Base-by-base conservation (phyloP, 2,329 filamentous ascomycete genomes). In the Ophiocordyceps camponoti-leonardi region DNA sequence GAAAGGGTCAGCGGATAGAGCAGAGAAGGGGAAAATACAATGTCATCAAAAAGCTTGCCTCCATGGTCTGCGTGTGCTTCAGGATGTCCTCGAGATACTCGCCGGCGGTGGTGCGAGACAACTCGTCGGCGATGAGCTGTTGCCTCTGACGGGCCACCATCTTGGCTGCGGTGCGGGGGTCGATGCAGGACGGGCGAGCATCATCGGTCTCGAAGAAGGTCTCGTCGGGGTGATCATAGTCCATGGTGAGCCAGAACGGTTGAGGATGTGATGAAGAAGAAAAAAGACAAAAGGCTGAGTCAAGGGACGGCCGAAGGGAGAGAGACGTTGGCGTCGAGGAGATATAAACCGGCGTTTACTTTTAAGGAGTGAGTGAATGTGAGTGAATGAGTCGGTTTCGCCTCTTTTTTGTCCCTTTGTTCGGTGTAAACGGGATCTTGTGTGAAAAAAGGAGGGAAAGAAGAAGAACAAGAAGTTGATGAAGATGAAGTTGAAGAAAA, bases 41-140 rank as follows among this genome's bases (percentile, higher is more conserved):
- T 14, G 30, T 12, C 5, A 31, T 6, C 3, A 31, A 14, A 11
- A 33, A 48, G 57, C 72, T 53, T 59, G 77, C 78, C 79, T 98
- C 92, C 90, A 98, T 95, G 58, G 84, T 75, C 61, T 86, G 77
- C 83, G 95, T 92, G 67, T 96, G 90, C 59, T 83, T 76, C 67
- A 96, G 79, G 61, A 95, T 83, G 61, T 96, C 90, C 63, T 94
- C 86, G 54, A 93, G 77, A 61, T 96, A 94, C 67, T 95, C 87
- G 46, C 94, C 86, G 49, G 79, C 81, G 44, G 87, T 86, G 54
- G 84, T 69, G 54, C 81, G 79, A 42, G 88, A 95, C 52, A 96
- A 76, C 61, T 96, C 86, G 59, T 87, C 84, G 49, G 83, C 87
- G 54, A 96, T 83, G 53, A 83, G 81, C 59, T 90, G 85, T 65